Base-by-base conservation (phyloP, 2,329 filamentous ascomycete species). In the Pseudogymnoascus sp. region DNA sequence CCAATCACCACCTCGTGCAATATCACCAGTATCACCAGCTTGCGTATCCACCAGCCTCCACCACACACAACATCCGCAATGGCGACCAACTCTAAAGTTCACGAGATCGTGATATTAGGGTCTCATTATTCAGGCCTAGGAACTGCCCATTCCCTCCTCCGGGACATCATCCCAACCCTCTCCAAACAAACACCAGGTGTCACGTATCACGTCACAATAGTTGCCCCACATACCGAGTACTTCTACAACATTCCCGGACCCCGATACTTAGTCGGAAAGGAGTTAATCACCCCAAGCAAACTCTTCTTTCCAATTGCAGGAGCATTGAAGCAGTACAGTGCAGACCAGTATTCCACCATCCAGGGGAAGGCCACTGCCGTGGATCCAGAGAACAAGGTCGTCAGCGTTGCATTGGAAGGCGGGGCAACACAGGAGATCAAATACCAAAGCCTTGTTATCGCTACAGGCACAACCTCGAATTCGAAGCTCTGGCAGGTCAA, bases 231-330 rank as follows among this genome's bases (percentile, higher is more conserved):
- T 12, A 73, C 75, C 3, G 73, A 78, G 40, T 83, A 80, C 73
- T 85, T 76, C 74, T 84, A 77, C 69, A 78, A 78, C 40, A 72
- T 80, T 25, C 81, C 78, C 1, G 78, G 81, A 1, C 83, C 83
- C 0, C 78, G 84, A 35, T 76, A 79, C 39, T 71, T 83, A 33
- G 75, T 78, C 29, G 80, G 79, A 29, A 75, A 79, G 0, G 70
- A 75, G 1, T 74, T 77, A 27, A 75, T 84, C 62, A 73, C 74
- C 2, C 66, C 76, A 4, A 75, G 79, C 25, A 78, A 82, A 64
- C 74, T 78, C 60, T 74, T 84, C 60, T 69, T 79, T 40, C 75
- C 79, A 2, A 79, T 85, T 65, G 68, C 72, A n/a, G 72, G 77
- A 5, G 74, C 70, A 7, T 84, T 86, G 71, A 73, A 77, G 62